Base-by-base conservation (phyloP, 1,139 yeast genomes). In the Candida freyschussii region DNA sequence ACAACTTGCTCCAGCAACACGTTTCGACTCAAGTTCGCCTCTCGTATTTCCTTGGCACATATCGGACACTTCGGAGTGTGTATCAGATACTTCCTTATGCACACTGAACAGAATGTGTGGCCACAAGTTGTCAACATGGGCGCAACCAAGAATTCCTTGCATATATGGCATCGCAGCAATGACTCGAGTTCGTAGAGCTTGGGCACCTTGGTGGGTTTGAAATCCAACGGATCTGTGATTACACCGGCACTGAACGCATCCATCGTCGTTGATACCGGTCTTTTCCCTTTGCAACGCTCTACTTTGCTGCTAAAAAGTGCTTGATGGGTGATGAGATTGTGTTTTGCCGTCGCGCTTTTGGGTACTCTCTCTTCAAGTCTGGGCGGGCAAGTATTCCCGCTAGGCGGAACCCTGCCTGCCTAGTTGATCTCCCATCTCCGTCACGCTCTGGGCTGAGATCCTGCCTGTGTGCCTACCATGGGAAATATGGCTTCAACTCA, bases 91-190 rank as follows among this genome's bases (percentile, higher is more conserved):
- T 82, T 74, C 40, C 96, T 68, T 22, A 91, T 84, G 55, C 98
- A 91, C 15, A 80, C 69, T 1, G 96, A 86, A 56, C 98, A 91
- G 54, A 87, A 91, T 0, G 93, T 80, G 55, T 91, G 97, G 29
- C 84, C 81, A 60, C 97, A 89, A 6, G 80, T 70, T 1, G 96
- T 84, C 27, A 83, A 63, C 34, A 86, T 87, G 2, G 98, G 97
- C 0, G 93, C 89, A 27, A 62, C 68, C 40, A 84, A 65, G 44
- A 81, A 75, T 40, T 87, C 96, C 52, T 89, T 86, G 56, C 98
- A 91, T n/a, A 91, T 82, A 48, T 81, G 87, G 52, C 98, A 91
- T 50, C 95, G 57, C 37, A 87, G 65, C 13, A 81, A 63, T 2
- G 83, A 66, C 44, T 89, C 96, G 6, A 89, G 59, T 31, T 72